Evolutionary conservation across 225 moss, liverwort and hornwort genomes (phyloP).

Genomic region (Sphagnum contortum): DNA sequence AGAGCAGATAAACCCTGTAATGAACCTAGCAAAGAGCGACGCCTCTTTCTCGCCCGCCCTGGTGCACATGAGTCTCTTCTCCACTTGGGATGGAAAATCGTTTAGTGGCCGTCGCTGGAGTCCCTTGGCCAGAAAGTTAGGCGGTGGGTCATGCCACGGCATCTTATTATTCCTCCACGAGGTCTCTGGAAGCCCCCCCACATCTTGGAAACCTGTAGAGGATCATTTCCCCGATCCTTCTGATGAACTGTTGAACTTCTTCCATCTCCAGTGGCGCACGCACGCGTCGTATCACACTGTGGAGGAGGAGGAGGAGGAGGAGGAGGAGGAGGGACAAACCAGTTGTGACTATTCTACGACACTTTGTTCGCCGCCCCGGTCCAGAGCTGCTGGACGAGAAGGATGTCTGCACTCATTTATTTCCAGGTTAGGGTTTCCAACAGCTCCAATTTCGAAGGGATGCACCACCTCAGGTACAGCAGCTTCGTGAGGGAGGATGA

Average conservation of each 20-base stretch:
- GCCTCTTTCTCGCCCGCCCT: slow-evolving; percentile 33
- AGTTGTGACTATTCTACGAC: slow-evolving; percentile 9
- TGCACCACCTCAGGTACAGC: slow-evolving; percentile 14
- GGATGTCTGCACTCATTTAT: slow-evolving; percentile 5
- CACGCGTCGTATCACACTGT: neutral
- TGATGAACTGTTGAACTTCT: slow-evolving; percentile 48
- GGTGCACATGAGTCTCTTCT: slow-evolving; percentile 39
- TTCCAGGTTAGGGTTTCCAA: slow-evolving; percentile 44
- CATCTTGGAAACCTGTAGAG: slow-evolving; percentile 27
- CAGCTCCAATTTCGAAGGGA: slow-evolving; percentile 49
- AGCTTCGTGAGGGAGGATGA: slow-evolving; percentile 19
- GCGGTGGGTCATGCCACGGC: slow-evolving; percentile 80
- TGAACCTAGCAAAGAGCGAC: slow-evolving; percentile 46
- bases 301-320: neutral
- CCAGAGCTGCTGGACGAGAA: too few relatives aligned
- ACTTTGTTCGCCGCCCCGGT: neutral
- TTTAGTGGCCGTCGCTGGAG: slow-evolving; percentile 40
- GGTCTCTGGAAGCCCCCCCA: slow-evolving; percentile 38
- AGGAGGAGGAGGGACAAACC: slow-evolving; percentile 8
- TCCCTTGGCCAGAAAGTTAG: slow-evolving; percentile 36
- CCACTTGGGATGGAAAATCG: slow-evolving; percentile 52
- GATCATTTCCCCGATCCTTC: slow-evolving; percentile 15
- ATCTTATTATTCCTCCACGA: slow-evolving; percentile 75
- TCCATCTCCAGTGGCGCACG: slow-evolving; percentile 21
- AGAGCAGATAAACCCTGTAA: slow-evolving; percentile 5